Percentiles rank a stretch among this genome's conserved stretches.
phyloP scores from a whole-genome alignment of 257 asterid genomes.

The Nicotiana tabacum region DNA sequence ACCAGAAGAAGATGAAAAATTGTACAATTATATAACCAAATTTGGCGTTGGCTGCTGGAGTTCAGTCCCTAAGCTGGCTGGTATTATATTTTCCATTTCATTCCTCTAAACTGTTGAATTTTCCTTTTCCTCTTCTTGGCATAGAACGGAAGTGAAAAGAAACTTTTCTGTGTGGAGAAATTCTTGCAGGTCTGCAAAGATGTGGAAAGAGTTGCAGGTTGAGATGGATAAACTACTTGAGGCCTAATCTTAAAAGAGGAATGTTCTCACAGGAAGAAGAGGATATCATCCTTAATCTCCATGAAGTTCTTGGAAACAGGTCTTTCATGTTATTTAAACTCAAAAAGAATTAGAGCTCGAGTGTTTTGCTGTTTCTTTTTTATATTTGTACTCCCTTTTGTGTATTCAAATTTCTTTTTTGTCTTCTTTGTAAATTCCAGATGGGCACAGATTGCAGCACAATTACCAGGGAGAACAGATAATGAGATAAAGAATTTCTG shows the following conservation, averaged over 20 bases:
- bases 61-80: conserved; percentile 83
- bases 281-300: conserved; percentile 56
- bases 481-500: conserved; percentile 89
- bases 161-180: not conserved
- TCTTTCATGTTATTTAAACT: not conserved
- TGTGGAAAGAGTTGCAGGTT: conserved; percentile 88
- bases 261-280: conserved; percentile 79
- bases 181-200: conserved; percentile 58
- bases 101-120: no score
- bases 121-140: not conserved
- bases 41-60: conserved; percentile 96
- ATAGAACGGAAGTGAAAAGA: not conserved
- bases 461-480: conserved; percentile 82
- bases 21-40: conserved; percentile 54
- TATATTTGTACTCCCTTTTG: not conserved
- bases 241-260: conserved; percentile 90
- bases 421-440: conserved; percentile 24
- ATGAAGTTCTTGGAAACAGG: conserved; percentile 78
- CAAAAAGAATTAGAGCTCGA: not conserved
- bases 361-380: no score
- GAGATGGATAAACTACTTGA: conserved; percentile 79
- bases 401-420: not conserved
- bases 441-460: conserved; percentile 91
- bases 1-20: conserved; percentile 87
- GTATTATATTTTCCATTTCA: conserved; percentile 25